Conservation (phyloP, 257 asterid species). For the Gardenia jasminoides region DNA sequence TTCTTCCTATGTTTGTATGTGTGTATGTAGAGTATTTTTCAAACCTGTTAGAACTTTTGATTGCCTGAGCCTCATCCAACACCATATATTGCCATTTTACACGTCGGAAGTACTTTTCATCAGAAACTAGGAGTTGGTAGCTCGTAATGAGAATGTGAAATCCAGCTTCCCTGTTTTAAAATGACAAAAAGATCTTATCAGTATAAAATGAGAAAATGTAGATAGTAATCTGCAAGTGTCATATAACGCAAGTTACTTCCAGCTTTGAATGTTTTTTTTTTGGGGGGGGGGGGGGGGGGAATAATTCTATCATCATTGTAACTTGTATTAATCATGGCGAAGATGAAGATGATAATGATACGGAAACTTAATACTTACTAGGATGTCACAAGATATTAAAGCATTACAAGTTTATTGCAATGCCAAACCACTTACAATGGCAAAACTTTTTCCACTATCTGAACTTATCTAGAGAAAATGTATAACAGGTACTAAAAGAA, state of each 20-base stretch:
- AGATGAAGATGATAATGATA: not conserved
- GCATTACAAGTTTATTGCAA: not conserved
- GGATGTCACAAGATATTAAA: not conserved
- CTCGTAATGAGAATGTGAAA: conserved; percentile 97
- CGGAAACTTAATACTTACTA: not conserved
- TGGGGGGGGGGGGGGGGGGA: no score
- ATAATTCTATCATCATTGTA: not conserved
- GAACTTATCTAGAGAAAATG: no score
- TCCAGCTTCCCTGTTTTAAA: conserved; percentile 75
- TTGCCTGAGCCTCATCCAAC: conserved; percentile 99
- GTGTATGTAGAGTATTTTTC: not conserved
- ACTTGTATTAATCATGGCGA: not conserved
- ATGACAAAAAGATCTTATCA: conserved; percentile 24
- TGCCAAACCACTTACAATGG: not conserved
- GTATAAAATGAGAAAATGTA: conserved; percentile 3
- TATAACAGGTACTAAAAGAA: not conserved
- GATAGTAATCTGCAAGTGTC: not conserved
- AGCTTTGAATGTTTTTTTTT: not conserved
- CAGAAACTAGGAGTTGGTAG: conserved; percentile 88
- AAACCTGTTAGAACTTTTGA: conserved; percentile 88
- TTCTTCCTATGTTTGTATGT: not conserved
- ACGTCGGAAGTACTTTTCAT: conserved; percentile 89
- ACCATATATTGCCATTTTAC: conserved; percentile 99
- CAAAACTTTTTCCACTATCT: not conserved
- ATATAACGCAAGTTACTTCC: not conserved